A percentile compares a stretch with the other conserved stretches of the same genome.
Conservation (phyloP, 192 early-diverging fungal species). For the Diversispora epigaea region DNA sequence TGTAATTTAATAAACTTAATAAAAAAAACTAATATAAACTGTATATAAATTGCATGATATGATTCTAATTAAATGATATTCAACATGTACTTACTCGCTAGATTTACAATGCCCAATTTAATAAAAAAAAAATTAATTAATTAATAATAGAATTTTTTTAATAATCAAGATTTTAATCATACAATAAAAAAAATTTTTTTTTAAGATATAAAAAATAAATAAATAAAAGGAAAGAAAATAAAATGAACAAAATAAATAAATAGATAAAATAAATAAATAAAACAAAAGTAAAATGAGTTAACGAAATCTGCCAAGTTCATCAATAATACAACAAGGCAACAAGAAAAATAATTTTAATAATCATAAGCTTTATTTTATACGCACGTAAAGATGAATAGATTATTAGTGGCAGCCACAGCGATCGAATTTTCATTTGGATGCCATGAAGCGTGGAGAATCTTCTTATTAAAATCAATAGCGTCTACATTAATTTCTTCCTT, state of each 20-base stretch:
- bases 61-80: neutral
- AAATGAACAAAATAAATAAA: neutral
- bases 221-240: too few species aligned
- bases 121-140: neutral
- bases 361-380: conserved; percentile 14
- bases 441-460: conserved; percentile 98
- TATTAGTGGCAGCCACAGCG: conserved; percentile 98
- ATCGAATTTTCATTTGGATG: conserved; percentile 98
- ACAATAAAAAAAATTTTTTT: too few species aligned
- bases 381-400: conserved; percentile 91
- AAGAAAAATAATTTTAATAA: neutral
- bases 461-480: conserved; percentile 89
- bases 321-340: neutral
- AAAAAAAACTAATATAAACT: neutral
- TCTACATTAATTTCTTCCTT: conserved; percentile 85
- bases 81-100: conserved; percentile 36
- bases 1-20: neutral
- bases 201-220: too few species aligned
- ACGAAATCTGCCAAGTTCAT: too few species aligned
- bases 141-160: neutral
- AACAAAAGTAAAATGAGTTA: too few species aligned
- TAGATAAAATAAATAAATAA: neutral
- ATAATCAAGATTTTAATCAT: neutral
- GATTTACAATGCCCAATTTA: neutral
- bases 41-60: neutral